Evolutionary conservation across 192 early-diverging fungal genomes (phyloP), one percentile per base, ranked within the genome.

Genomic region (Coemansia sp.): DNA sequence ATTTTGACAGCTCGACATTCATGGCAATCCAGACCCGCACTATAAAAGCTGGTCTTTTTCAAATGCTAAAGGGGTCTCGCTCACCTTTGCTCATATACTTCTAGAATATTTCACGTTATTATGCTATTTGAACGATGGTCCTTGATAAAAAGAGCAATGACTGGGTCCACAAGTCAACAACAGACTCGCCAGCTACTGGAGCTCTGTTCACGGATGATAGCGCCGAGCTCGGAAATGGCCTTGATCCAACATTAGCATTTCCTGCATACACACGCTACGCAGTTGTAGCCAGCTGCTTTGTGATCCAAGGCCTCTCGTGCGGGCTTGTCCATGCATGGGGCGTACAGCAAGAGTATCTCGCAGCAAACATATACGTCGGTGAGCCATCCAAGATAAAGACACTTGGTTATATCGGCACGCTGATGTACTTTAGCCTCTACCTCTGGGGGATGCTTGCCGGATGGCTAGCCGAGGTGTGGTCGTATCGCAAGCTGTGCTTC

Each of bases 391-490:
- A 72, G 43, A 58, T 73, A 53, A 66, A 72, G 22, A 70, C 73
- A 0, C 76, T 83, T 8, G 47, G 81, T 44, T 83, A 79, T 24
- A 70, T 83, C 8, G 81, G 81, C 15, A 79, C 81, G 15, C 64
- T 83, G n/a, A 78, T 78, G 81, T 78, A 72, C 33, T 78, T 83
- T 36, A 47, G 75, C 3, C 50, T 79, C 2, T 78, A 78, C 12
- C 31, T 83, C 16, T 79, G 75, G 81, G 81, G 81, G 18, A 69
- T 83, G 69, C 66, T 69, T 1, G 81, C 77, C 13, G 81, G 81
- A 4, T 84, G 78, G 76, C 34, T 73, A 13, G 81, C 81, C 15
- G 81, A 84, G 50, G 74, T 78, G 15, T 84, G 78, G 76, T 79
- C 77, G 38, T 84, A 80, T 40, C 70, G 65, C 58, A 71, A 69